Conservation (phyloP, 164 flowering plant genomes). For the Houttuynia cordata region DNA sequence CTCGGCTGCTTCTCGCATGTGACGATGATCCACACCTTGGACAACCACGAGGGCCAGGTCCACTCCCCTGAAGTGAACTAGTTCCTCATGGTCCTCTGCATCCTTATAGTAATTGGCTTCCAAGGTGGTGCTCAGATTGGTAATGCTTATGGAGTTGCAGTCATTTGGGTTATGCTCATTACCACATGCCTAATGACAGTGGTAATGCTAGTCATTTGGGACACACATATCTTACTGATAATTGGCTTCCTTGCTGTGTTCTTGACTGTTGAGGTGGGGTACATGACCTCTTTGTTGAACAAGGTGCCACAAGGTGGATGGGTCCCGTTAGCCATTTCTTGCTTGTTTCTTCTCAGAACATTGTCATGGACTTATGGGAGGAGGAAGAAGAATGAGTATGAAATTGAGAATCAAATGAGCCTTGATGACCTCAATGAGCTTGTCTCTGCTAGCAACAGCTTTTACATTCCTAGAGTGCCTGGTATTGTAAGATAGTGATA, state of each 20-base stretch:
- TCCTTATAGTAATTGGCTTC: slow-evolving; percentile 15
- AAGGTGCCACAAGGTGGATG: slow-evolving; percentile 21
- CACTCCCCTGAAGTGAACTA: slow-evolving; percentile 89
- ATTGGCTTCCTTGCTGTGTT: slow-evolving; percentile 8
- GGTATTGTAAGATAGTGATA: no score
- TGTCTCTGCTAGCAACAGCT: background rate
- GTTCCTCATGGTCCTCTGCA: slow-evolving; percentile 60
- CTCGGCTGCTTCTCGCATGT: slow-evolving; percentile 26
- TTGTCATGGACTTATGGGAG: slow-evolving; percentile 20
- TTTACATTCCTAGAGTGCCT: background rate
- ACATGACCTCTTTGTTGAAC: slow-evolving; percentile 19
- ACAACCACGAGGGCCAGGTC: slow-evolving; percentile 65
- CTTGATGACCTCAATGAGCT: slow-evolving; percentile 8
- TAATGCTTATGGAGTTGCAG: slow-evolving; percentile 20
- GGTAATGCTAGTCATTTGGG: slow-evolving; percentile 20
- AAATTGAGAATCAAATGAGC: slow-evolving; percentile 11
- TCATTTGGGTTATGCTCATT: slow-evolving; percentile 20
- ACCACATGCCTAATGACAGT: slow-evolving; percentile 14
- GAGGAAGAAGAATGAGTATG: slow-evolving; percentile 11
- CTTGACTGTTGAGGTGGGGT: slow-evolving; percentile 12
- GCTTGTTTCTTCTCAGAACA: slow-evolving; percentile 10
- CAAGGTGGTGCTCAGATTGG: slow-evolving; percentile 13
- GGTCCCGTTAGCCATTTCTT: slow-evolving; percentile 18
- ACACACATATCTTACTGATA: slow-evolving; percentile 8
- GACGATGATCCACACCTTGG: slow-evolving; percentile 43